Evolutionary conservation across 805 yeast genomes (phyloP).

Genomic region (Blastobotrys muscicola): DNA sequence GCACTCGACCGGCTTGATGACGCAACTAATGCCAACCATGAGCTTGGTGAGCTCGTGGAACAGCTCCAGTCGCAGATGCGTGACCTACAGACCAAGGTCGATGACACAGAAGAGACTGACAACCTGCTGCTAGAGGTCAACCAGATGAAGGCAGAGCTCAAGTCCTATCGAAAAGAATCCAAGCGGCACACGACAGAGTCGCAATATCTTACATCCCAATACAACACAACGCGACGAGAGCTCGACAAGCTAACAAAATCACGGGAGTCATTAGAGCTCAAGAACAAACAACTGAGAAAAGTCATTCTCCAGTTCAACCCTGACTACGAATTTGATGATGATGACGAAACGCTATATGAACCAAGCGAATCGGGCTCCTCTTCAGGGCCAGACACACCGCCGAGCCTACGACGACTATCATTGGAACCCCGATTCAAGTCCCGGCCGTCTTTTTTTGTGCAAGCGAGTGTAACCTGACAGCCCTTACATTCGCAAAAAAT

Average conservation of each 20-base stretch:
- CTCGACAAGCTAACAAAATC: slow-evolving; percentile 1
- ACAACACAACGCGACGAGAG: slow-evolving; percentile 12
- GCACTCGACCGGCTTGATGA: slow-evolving; percentile 1
- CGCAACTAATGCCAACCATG: slow-evolving; percentile 2
- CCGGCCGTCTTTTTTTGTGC: slow-evolving; percentile 6
- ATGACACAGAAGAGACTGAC: neutral
- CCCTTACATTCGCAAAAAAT: slow-evolving; percentile 5
- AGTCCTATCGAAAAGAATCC: slow-evolving; percentile 8
- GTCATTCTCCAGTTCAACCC: neutral
- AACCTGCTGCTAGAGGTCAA: slow-evolving; percentile 1
- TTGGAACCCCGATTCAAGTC: neutral
- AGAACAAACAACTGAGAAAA: neutral
- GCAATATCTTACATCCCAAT: slow-evolving; percentile 15
- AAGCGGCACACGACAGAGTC: slow-evolving; percentile 12
- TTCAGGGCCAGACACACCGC: neutral
- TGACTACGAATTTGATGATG: too few species aligned
- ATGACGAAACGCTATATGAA: neutral
- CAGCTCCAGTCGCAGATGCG: neutral
- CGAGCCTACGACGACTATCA: neutral
- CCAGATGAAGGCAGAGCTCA: slow-evolving; percentile 3
- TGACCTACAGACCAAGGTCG: slow-evolving; percentile 1
- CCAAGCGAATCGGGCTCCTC: neutral
- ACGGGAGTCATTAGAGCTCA: too few species aligned
- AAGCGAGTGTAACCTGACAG: slow-evolving; percentile 8
- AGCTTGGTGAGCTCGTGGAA: slow-evolving; percentile 1